Evolutionary conservation across 2,329 filamentous ascomycete species (phyloP), one percentile per base, ranked within the genome.

Genomic region (Lecanoromycetidae sp.): DNA sequence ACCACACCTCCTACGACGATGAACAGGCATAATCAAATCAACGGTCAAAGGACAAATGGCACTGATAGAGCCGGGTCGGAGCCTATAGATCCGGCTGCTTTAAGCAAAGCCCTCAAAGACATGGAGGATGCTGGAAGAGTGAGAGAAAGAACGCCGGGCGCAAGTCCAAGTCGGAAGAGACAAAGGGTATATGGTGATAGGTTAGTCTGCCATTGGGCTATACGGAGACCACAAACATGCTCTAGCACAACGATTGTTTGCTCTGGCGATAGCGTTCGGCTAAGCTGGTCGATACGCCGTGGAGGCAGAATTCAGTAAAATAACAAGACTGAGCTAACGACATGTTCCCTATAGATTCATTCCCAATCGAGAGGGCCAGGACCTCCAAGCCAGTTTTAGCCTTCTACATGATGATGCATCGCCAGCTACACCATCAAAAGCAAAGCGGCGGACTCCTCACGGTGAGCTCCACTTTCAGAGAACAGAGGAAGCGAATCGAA

Each of bases 401-500:
- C 70, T 96, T 46, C 72, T 96, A 23, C 85, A 94, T 60, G 90
- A 95, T 53, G 87, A 94, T 62, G 87, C 84, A 32, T 95, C 90
- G 17, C 91, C 91, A 17, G 84, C 90, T 10, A 94, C 88, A 1
- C 87, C 90, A 1, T 90, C 87, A 3, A 85, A 81, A 61, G 77
- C 83, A 50, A 87, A 86, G 67, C 88, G 84, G 68, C 82, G 88
- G 35, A 82, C 82, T 19, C 85, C 87, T 8, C 84, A 94, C 61
- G 85, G 85, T 44, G 91, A 95, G 64, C 75, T 95, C 53, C 84
- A 96, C 63, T 95, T 94, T 55, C 91, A 98, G 63, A 88, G 80
- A 80, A 88, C 84, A 41, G 88, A 95, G 67, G 87, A 96, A 73
- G 91, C 91, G 39, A 95, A 98, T 58, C 78, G 84, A 50, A 95